Evolutionary conservation across 805 yeast species (phyloP).

Genomic region (Yarrowia alimentaria): DNA sequence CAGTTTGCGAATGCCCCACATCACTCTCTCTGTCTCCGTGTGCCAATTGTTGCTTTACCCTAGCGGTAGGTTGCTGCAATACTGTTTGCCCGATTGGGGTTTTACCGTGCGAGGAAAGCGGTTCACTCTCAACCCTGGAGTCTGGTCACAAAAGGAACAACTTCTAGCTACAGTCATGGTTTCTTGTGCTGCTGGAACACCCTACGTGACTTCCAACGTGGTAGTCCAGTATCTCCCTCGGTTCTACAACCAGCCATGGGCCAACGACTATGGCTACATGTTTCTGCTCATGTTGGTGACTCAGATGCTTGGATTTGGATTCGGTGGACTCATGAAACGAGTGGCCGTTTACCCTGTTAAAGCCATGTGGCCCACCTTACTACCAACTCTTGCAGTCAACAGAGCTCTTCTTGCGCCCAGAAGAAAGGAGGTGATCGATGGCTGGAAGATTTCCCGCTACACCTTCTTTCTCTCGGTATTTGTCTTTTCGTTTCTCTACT

Average conservation of each 20-base stretch:
- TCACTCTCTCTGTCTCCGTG: constrained; percentile 50
- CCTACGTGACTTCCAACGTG: constrained; percentile 26
- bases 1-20: constrained; percentile 51
- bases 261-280: constrained; percentile 41
- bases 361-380: constrained; percentile 51
- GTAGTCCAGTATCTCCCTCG: constrained; percentile 26
- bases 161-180: constrained; percentile 52
- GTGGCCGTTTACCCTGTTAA: constrained; percentile 47
- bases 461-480: constrained; percentile 49
- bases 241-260: constrained; percentile 30
- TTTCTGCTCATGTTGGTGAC: constrained; percentile 48
- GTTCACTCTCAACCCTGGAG: constrained; percentile 55
- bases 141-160: constrained; percentile 60
- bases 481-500: constrained; percentile 50
- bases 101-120: constrained; percentile 36
- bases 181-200: constrained; percentile 45
- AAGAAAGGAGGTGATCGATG: constrained; percentile 49
- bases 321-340: constrained; percentile 55
- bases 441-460: constrained; percentile 60
- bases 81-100: constrained; percentile 35
- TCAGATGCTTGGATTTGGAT: constrained; percentile 52
- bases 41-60: constrained; percentile 60
- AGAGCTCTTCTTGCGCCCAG: constrained; percentile 41
- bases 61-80: constrained; percentile 43
- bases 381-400: constrained; percentile 51